A percentile compares a stretch with the other conserved stretches of the same genome.
Conservation (phyloP, 2,329 filamentous ascomycete genomes). For the Fusarium tanahbumbuense region DNA sequence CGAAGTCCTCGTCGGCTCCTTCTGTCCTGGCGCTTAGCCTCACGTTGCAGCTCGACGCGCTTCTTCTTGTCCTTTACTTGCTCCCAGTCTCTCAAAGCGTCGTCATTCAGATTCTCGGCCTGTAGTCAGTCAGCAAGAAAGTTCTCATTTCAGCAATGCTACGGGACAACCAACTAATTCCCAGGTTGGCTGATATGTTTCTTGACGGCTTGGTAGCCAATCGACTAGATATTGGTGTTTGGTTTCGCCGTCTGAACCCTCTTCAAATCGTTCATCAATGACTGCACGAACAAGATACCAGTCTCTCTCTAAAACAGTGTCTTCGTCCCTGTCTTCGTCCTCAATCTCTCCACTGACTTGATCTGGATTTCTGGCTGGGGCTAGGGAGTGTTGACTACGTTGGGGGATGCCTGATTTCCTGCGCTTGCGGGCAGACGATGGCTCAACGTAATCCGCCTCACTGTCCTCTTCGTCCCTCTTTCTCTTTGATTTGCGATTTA, state of each 20-base stretch:
- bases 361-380: background rate
- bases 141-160: slow-evolving; percentile 1
- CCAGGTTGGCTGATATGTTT: slow-evolving; percentile 52
- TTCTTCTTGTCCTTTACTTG: slow-evolving; percentile 15
- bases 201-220: slow-evolving; percentile 53
- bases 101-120: slow-evolving; percentile 30
- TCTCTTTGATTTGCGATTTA: slow-evolving; percentile 33
- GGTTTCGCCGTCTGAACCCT: slow-evolving; percentile 27
- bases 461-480: slow-evolving; percentile 11
- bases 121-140: background rate
- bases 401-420: slow-evolving; percentile 6
- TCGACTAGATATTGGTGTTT: slow-evolving; percentile 53
- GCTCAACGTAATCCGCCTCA: slow-evolving; percentile 7
- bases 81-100: slow-evolving; percentile 50
- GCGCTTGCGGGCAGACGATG: slow-evolving; percentile 10
- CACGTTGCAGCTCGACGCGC: background rate
- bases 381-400: background rate
- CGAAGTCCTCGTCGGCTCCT: slow-evolving; percentile 10
- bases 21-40: slow-evolving; percentile 8
- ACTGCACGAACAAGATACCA: slow-evolving; percentile 54
- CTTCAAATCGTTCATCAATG: slow-evolving; percentile 47
- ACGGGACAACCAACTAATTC: slow-evolving; percentile 37
- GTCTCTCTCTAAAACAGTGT: background rate
- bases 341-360: background rate
- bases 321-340: background rate